Evolutionary conservation across 352 stramenopile genomes (phyloP).

Genomic region (Blastocystis hominis): DNA sequence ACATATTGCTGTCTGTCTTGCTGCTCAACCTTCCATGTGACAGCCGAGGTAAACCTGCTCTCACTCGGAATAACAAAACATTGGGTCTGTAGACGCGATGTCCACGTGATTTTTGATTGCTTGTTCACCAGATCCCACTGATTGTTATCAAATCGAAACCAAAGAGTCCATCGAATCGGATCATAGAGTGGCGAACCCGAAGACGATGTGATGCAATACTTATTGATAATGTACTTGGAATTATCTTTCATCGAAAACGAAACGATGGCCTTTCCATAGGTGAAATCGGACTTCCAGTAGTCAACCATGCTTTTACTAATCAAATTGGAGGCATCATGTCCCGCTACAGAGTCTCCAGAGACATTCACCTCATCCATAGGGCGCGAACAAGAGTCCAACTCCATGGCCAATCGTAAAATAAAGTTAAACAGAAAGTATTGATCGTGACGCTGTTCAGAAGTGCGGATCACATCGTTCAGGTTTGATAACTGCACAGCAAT

Average conservation of each 20-base stretch:
- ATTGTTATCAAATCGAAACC: background rate
- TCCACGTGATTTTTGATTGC: background rate
- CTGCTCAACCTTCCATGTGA: background rate
- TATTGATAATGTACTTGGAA: background rate
- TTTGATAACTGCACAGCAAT: background rate
- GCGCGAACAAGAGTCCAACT: background rate
- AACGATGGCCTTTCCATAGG: background rate
- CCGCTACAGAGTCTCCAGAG: background rate
- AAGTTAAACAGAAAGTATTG: background rate
- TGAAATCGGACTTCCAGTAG: conserved; percentile 2
- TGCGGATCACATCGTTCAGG: background rate
- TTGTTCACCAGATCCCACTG: background rate
- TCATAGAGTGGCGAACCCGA: background rate
- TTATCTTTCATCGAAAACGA: background rate
- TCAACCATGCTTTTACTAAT: background rate
- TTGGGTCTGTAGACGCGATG: background rate
- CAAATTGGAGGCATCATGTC: background rate
- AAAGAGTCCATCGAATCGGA: background rate
- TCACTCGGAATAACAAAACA: conserved; percentile 24
- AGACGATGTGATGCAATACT: conserved; percentile 10
- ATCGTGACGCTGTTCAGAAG: background rate
- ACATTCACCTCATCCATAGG: background rate
- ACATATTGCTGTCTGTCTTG: background rate
- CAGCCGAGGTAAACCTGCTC: background rate
- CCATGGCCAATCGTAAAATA: background rate